Evolutionary conservation across 371 early-diverging fungal species (phyloP).

Genomic region (Smittium culicis): DNA sequence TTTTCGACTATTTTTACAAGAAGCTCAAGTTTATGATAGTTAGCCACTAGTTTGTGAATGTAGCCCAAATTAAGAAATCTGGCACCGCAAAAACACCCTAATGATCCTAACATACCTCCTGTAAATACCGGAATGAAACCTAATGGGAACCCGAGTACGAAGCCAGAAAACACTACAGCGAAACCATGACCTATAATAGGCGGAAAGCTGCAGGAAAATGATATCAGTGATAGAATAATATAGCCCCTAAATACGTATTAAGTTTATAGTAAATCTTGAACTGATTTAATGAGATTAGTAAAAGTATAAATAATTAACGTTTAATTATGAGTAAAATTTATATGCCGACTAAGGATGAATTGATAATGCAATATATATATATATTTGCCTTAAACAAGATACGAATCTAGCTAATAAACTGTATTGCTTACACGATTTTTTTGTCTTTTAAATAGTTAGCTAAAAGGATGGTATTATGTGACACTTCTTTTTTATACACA

Average conservation of each 20-base stretch:
- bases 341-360: too few relatives aligned
- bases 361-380: too few relatives aligned
- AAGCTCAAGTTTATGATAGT: slow-evolving; percentile 39
- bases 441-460: background rate
- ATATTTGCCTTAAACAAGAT: too few relatives aligned
- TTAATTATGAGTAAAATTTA: too few relatives aligned
- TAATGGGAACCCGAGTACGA: slow-evolving; percentile 27
- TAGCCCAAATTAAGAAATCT: slow-evolving; percentile 35
- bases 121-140: slow-evolving; percentile 25
- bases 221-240: background rate
- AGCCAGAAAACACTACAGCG: slow-evolving; percentile 17
- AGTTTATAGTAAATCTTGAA: too few relatives aligned
- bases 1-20: slow-evolving; percentile 50
- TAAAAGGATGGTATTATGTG: background rate
- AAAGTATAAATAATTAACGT: too few relatives aligned
- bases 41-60: slow-evolving; percentile 37
- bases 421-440: background rate
- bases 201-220: slow-evolving; percentile 12
- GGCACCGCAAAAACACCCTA: slow-evolving; percentile 50
- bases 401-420: background rate
- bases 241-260: background rate
- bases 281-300: too few relatives aligned
- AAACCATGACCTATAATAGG: slow-evolving; percentile 14
- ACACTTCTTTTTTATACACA: background rate
- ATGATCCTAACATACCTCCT: slow-evolving; percentile 36